These are phyloP conservation scores for Metschnikowia noctiluminum DNA, from an alignment of 805 yeast species.

Conservation along the genomic window DNA sequence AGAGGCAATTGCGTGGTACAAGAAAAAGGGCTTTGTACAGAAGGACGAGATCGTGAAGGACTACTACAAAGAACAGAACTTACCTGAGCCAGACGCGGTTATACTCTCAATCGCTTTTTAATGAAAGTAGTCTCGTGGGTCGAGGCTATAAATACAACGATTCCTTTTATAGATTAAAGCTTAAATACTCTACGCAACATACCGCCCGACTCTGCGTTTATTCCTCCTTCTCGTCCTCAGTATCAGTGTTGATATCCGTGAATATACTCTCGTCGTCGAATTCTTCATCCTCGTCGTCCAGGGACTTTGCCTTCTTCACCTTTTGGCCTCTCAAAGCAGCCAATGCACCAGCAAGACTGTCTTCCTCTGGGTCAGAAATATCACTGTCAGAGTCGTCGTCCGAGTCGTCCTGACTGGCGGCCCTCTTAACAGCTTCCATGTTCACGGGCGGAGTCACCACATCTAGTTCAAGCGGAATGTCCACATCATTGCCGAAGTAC, in stretches of 20 bases:
- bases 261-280: constrained; percentile 38
- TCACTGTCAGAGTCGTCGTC: constrained; percentile 47
- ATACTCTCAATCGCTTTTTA: constrained; percentile 31
- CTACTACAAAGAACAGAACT: constrained; percentile 47
- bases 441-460: constrained; percentile 50
- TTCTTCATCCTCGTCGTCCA: constrained; percentile 39
- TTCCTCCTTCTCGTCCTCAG: constrained; percentile 32
- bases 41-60: constrained; percentile 35
- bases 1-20: constrained; percentile 49
- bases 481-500: constrained; percentile 80
- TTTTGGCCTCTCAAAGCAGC: constrained; percentile 64
- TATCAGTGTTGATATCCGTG: constrained; percentile 45
- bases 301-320: constrained; percentile 39
- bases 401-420: constrained; percentile 31
- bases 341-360: constrained; percentile 70
- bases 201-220: constrained; percentile 18
- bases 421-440: constrained; percentile 20
- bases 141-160: background rate
- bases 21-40: constrained; percentile 45
- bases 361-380: constrained; percentile 72
- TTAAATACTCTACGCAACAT: background rate
- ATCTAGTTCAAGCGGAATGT: constrained; percentile 65
- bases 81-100: constrained; percentile 49
- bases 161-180: background rate
- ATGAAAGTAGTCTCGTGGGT: no score